Base-by-base conservation (phyloP, 441 rosid genomes). In the Syzygium malaccense region DNA sequence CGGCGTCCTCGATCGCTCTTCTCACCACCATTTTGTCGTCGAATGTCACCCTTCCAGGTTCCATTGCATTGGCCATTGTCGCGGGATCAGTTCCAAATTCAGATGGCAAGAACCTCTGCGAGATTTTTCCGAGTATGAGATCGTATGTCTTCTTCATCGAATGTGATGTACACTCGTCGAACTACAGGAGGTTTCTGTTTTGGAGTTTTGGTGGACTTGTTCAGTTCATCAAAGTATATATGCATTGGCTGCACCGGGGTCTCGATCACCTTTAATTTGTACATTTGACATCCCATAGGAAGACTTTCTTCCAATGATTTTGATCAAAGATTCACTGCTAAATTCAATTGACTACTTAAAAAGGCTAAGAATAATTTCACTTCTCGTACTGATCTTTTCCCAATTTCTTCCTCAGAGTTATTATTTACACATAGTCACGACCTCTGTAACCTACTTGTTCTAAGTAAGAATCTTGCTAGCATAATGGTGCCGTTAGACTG, bases 11-110 rank as follows among this genome's bases (percentile, higher is more conserved):
- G 13, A 93, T 89, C 13, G 95, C 95, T 86, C 51, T 93, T 66
- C 95, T 93, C 32, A 95, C 92, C 51, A 66, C 90, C 95, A 93
- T 95, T 88, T 95, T 95, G 48, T 95, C 96, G 8, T 93, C 95
- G 64, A 94, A 94, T 6, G 95, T 89, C 32, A 92, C 90, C 79
- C 93, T 90, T 78, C 94, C 95, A 1, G 95, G 95, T 48, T 93
- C 93, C 93, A 93, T 90, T 13, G 95, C 95, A 53, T 92, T 68
- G 84, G 62, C 90, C 96, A 93, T 94, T 87, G 88, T 92, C 2
- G 93, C 92, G 2, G 95, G 95, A 58, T 93, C 95, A 0, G 91
- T 93, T 5, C 96, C 95, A 41, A 94, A 95, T 80, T 95, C 95
- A 6, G 96, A 95, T 0, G 95, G 96, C 85, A 93, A 26, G 53